Base-by-base conservation (phyloP, 1,284 basidiomycete species). In the Cerrena zonata region DNA sequence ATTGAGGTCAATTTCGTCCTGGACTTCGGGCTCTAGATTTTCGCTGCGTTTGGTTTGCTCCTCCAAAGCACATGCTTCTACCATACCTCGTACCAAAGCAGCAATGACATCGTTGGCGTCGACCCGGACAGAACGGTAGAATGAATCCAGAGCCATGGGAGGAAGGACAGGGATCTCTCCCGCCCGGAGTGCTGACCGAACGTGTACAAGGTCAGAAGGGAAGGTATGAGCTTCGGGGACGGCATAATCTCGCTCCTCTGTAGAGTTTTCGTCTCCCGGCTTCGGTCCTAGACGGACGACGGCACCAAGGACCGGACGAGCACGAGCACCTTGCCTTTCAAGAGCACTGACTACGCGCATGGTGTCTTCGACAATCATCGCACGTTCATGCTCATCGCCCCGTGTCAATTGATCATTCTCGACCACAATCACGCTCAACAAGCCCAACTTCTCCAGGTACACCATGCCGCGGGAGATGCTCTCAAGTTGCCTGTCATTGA, bases 161-260 rank as follows among this genome's bases (percentile, higher is more conserved):
- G 94, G 79, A 44, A 99, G 80, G 22, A 99, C 93, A 2, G 96
- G 96, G 51, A 98, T 98, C 71, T 98, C 94, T 22, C 94, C 91
- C 15, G 91, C 84, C 49, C 83, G 81, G 50, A 99, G 80, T 2
- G 96, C 91, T 41, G 89, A 89, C 24, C 91, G 86, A 51, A 99
- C 86, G 39, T 87, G 82, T 44, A 84, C 76, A 50, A 97, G 78
- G 54, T 93, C 91, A 49, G 82, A 77, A 2, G 88, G 83, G 49
- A 79, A 69, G 2, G 86, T 82, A 59, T 91, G 88, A 0, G 89
- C 82, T 69, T 91, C 87, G 2, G 85, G 87, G 21, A 75, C 60
- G 56, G 74, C 74, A 40, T 71, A 63, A 49, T 60, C 53, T 61
- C 64, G 44, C 54, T 47, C 49, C 50, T 52, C 53, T 47, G 52